phyloP scores from a whole-genome alignment of 495 filamentous ascomycete genomes.

The Annulohypoxylon stygium region DNA sequence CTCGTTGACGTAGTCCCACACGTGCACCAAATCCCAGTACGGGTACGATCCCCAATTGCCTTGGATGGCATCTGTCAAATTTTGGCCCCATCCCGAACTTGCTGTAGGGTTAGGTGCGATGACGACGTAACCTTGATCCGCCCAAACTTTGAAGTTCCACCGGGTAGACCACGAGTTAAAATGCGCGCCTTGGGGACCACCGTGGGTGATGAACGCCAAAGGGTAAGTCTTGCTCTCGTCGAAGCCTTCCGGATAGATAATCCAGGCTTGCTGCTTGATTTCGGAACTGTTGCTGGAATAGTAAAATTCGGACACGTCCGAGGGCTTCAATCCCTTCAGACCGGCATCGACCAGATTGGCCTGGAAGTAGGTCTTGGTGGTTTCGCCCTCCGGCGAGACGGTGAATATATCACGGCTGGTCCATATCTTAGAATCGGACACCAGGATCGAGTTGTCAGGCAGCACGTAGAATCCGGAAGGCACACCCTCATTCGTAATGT shows the following conservation, averaged over 20 bases:
- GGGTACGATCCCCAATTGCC: constrained; percentile 68
- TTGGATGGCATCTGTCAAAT: constrained; percentile 74
- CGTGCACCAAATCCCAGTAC: constrained; percentile 66
- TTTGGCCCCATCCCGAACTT: constrained; percentile 77
- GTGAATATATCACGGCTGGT: constrained; percentile 67
- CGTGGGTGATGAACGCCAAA: constrained; percentile 78
- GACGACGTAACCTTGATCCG: constrained; percentile 80
- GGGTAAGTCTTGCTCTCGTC: constrained; percentile 75
- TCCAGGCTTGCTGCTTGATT: constrained; percentile 71
- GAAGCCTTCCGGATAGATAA: constrained; percentile 78
- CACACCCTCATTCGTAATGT: constrained; percentile 68
- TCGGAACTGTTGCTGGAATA: constrained; percentile 72
- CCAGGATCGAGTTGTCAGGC: constrained; percentile 63
- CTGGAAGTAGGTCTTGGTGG: constrained; percentile 50
- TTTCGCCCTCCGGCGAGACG: constrained; percentile 42
- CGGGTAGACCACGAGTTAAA: constrained; percentile 74
- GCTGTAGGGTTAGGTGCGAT: constrained; percentile 80
- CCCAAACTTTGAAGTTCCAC: constrained; percentile 82
- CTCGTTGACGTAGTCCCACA: constrained; percentile 73
- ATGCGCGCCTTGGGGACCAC: constrained; percentile 75
- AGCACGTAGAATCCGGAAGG: constrained; percentile 65
- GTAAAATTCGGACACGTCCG: constrained; percentile 56
- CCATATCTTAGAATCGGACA: constrained; percentile 69
- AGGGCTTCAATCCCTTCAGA: constrained; percentile 66
- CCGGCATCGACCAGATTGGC: constrained; percentile 50